phyloP scores from a whole-genome alignment of 768 basidiomycete species.

The Boletellus ananiceps region DNA sequence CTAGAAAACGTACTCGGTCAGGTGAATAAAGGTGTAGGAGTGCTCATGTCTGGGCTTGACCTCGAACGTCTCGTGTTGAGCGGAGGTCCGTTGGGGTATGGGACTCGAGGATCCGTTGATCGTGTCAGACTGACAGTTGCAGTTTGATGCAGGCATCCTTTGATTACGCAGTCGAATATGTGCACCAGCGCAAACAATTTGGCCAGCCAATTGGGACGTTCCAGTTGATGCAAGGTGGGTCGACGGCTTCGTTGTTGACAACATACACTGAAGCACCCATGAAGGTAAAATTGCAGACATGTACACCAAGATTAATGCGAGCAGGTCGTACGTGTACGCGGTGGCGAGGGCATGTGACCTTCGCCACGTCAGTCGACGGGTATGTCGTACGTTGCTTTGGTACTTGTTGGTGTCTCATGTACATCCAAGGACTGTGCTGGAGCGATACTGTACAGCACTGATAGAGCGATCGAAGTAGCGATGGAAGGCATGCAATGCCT shows the following conservation, averaged over 20 bases:
- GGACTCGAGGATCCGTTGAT: slow-evolving; percentile 1
- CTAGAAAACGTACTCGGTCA: slow-evolving; percentile 81
- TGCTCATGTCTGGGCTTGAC: slow-evolving; percentile 94
- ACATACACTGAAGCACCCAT: neutral
- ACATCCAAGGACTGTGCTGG: slow-evolving; percentile 83
- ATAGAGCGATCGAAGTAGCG: slow-evolving; percentile 87
- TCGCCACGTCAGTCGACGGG: slow-evolving; percentile 71
- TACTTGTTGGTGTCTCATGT: slow-evolving; percentile 5
- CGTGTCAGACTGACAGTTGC: slow-evolving; percentile 4
- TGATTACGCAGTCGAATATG: slow-evolving; percentile 80
- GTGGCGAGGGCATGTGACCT: slow-evolving; percentile 86
- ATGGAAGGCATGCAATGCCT: slow-evolving; percentile 91
- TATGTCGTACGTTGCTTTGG: slow-evolving; percentile 34
- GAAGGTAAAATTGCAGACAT: slow-evolving; percentile 84
- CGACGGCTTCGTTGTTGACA: neutral
- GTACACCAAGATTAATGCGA: slow-evolving; percentile 90
- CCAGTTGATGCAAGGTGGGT: slow-evolving; percentile 90
- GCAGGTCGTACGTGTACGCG: slow-evolving; percentile 87
- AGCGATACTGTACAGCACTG: slow-evolving; percentile 89
- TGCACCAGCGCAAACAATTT: slow-evolving; percentile 93
- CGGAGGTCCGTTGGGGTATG: slow-evolving; percentile 86
- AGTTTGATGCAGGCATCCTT: slow-evolving; percentile 94
- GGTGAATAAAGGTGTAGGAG: slow-evolving; percentile 73
- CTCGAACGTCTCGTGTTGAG: slow-evolving; percentile 88
- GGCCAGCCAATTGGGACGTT: slow-evolving; percentile 83